Conservation (phyloP, 164 flowering plant genomes). For the Vitis labrusca region DNA sequence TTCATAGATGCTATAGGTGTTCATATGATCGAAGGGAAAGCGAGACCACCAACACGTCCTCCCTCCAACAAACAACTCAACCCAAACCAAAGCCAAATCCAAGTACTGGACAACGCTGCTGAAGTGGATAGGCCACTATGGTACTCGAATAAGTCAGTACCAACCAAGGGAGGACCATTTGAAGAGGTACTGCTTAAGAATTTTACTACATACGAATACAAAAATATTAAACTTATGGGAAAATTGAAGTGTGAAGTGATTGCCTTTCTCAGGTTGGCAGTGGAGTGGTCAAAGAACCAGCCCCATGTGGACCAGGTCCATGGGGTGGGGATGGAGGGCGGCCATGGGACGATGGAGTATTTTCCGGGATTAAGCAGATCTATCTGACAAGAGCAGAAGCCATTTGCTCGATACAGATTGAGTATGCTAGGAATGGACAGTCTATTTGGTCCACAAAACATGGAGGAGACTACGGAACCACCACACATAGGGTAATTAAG, state of each 20-base stretch:
- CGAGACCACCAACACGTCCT: conserved; percentile 22
- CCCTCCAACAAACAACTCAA: conserved; percentile 11
- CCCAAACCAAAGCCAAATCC: neutral
- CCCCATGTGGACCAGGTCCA: conserved; percentile 69
- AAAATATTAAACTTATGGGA: neutral
- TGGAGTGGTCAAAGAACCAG: conserved; percentile 60
- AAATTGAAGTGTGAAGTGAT: neutral
- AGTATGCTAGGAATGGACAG: conserved; percentile 77
- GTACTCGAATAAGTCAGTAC: conserved; percentile 39
- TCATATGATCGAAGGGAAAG: conserved; percentile 59
- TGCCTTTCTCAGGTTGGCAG: conserved; percentile 32
- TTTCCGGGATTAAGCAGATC: conserved; percentile 68
- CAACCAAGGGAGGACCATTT: conserved; percentile 26
- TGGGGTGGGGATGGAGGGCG: conserved; percentile 93
- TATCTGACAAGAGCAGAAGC: conserved; percentile 48
- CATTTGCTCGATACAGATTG: conserved; percentile 65
- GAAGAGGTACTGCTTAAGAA: conserved; percentile 42
- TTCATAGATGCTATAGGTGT: conserved; percentile 78
- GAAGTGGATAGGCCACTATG: conserved; percentile 45
- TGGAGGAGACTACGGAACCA: conserved; percentile 52
- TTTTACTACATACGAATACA: neutral
- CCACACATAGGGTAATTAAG: conserved; percentile 46
- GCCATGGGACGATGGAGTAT: conserved; percentile 90
- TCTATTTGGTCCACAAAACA: conserved; percentile 73
- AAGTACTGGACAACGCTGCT: conserved; percentile 1